These are phyloP conservation scores for Clavispora santaluciae DNA, from an alignment of 805 yeast genomes.

Conservation along the genomic window DNA sequence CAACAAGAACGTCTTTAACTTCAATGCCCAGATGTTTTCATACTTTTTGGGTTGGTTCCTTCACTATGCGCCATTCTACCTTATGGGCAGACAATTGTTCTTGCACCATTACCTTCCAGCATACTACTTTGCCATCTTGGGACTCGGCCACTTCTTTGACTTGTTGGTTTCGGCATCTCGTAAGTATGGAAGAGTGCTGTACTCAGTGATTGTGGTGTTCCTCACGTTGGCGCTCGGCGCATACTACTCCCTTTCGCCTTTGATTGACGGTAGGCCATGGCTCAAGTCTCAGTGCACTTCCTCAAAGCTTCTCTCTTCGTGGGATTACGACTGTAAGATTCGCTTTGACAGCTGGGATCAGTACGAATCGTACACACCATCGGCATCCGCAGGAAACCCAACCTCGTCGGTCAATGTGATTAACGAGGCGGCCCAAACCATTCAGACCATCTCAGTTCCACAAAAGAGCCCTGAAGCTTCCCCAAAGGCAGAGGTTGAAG, in stretches of 20 bases:
- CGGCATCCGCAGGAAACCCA: not conserved
- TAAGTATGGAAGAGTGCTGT: slow-evolving; percentile 42
- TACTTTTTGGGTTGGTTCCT: slow-evolving; percentile 66
- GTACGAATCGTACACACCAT: slow-evolving; percentile 15
- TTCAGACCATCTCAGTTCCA: slow-evolving; percentile 6
- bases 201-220: slow-evolving; percentile 43
- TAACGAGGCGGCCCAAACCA: slow-evolving; percentile 1
- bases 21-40: slow-evolving; percentile 57
- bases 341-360: slow-evolving; percentile 37
- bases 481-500: slow-evolving; percentile 5
- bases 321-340: slow-evolving; percentile 86
- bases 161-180: slow-evolving; percentile 35
- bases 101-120: slow-evolving; percentile 94
- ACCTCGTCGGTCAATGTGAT: not conserved
- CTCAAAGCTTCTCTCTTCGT: slow-evolving; percentile 54
- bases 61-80: slow-evolving; percentile 70
- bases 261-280: slow-evolving; percentile 80
- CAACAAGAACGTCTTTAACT: slow-evolving; percentile 56
- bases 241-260: slow-evolving; percentile 61
- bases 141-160: slow-evolving; percentile 65
- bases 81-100: slow-evolving; percentile 92
- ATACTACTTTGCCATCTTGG: slow-evolving; percentile 78
- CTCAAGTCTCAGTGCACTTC: slow-evolving; percentile 60
- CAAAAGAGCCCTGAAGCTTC: slow-evolving; percentile 11
- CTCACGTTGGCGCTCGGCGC: slow-evolving; percentile 47